Evolutionary conservation across 2,329 filamentous ascomycete genomes (phyloP), one percentile per base, ranked within the genome.

Genomic region (Myrmaecium sp.): DNA sequence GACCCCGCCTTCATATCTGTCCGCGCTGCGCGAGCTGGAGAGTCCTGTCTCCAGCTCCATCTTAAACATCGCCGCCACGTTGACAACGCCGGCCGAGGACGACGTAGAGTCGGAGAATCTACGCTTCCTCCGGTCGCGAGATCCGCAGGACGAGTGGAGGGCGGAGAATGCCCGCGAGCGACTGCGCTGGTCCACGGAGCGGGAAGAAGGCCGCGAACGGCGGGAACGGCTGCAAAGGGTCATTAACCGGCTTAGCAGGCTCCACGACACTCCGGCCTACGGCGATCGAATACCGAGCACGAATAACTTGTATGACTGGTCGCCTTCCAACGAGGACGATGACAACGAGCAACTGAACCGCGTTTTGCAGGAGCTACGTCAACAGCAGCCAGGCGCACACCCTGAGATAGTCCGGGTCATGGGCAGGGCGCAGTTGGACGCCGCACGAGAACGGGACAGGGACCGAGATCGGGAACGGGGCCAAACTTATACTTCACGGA

Each of bases 251-350:
- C 50, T 56, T 34, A 54, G 51, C 26, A 49, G 58, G 28, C 47
- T 61, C 17, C 50, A 60, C 33, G 46, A 51, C 25, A 43, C 54
- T 21, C 37, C 46, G 20, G 58, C 62, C 22, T 71, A 71, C 38
- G 60, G 66, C 31, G 57, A 64, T 35, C 59, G 60, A 26, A 53
- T 62, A 6, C 62, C 66, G 11, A 58, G 57, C 36, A 47, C 58
- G 33, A 64, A 68, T 37, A 60, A 53, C 28, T 48, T 71, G 22
- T 71, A 72, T 45, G 66, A 69, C 42, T 72, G 68, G 68, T 64
- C 66, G 17, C 66, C 66, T 6, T 55, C 55, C 6, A 42, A 39
- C 20, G 41, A 50, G 26, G 41, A 40, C 14, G 42, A 45, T 28
- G 33, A 36, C 24, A 43, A 44, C 28, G 43, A 44, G 28, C 54